Percentiles rank a stretch among this genome's conserved stretches.
These are phyloP conservation scores for Dendrobium catenatum DNA, from an alignment of 106 monocot genomes.

Conservation along the genomic window DNA sequence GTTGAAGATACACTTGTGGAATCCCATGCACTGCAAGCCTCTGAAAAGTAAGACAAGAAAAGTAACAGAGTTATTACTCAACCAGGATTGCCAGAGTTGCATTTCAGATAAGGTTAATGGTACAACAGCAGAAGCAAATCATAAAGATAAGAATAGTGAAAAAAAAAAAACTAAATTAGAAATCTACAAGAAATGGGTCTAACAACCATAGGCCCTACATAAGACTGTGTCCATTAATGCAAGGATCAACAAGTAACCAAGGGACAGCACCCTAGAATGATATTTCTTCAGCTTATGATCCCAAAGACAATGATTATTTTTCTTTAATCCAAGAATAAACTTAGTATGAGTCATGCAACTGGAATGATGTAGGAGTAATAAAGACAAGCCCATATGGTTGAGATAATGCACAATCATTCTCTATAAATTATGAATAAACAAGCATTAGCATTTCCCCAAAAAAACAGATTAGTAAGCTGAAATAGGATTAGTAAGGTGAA, in stretches of 20 bases:
- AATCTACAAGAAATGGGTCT: neutral
- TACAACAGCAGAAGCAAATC: neutral
- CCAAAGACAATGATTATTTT: no score
- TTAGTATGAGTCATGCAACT: neutral
- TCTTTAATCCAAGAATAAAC: no score
- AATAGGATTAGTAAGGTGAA: neutral
- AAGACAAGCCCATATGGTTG: neutral
- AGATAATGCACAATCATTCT: neutral
- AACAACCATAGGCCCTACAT: neutral
- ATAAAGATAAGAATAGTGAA: neutral
- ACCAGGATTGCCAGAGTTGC: neutral
- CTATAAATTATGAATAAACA: neutral
- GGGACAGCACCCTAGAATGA: neutral
- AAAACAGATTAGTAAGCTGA: neutral
- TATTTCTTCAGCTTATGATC: neutral
- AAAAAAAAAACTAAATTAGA: neutral
- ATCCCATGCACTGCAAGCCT: constrained; percentile 52
- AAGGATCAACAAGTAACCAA: neutral
- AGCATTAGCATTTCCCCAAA: neutral
- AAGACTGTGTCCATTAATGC: neutral
- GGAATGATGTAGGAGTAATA: neutral
- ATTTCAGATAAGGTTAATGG: neutral
- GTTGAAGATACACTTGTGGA: constrained; percentile 31
- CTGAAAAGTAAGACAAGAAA: constrained; percentile 21
- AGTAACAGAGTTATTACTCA: neutral